Evolutionary conservation across 2,329 filamentous ascomycete genomes (phyloP).

Genomic region (Parastagonospora nodorum): DNA sequence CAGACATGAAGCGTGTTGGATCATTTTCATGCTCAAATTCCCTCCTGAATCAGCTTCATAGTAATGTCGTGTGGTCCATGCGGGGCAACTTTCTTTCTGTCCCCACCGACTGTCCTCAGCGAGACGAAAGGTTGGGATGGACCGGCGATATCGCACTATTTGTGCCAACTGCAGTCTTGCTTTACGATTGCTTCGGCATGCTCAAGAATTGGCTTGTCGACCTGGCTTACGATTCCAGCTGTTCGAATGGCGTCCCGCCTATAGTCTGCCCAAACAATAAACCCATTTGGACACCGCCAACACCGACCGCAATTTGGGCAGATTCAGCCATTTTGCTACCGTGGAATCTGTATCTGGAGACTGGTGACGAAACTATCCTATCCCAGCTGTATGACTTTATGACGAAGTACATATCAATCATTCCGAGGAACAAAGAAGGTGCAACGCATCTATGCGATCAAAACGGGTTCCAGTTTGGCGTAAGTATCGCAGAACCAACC

Average conservation of each 20-base stretch:
- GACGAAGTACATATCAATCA: neutral
- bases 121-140: conserved; percentile 60
- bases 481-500: too few relatives aligned
- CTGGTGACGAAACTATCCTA: neutral
- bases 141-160: conserved; percentile 59
- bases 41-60: conserved; percentile 58
- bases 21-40: conserved; percentile 58
- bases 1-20: conserved; percentile 57
- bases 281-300: neutral
- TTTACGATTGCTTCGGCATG: conserved; percentile 59
- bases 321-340: neutral
- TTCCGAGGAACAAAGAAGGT: neutral
- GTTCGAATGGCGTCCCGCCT: neutral
- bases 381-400: neutral
- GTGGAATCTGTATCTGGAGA: neutral
- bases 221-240: conserved; percentile 23
- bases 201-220: conserved; percentile 50
- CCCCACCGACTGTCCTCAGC: conserved; percentile 56
- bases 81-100: conserved; percentile 57
- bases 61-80: conserved; percentile 62
- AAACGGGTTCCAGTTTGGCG: too few relatives aligned
- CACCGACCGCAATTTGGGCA: neutral
- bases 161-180: conserved; percentile 55
- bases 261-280: neutral
- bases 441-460: too few relatives aligned